Percentiles rank a stretch among this genome's conserved stretches.
Conservation (phyloP, 768 basidiomycete species). For the Agrocybe praecox region DNA sequence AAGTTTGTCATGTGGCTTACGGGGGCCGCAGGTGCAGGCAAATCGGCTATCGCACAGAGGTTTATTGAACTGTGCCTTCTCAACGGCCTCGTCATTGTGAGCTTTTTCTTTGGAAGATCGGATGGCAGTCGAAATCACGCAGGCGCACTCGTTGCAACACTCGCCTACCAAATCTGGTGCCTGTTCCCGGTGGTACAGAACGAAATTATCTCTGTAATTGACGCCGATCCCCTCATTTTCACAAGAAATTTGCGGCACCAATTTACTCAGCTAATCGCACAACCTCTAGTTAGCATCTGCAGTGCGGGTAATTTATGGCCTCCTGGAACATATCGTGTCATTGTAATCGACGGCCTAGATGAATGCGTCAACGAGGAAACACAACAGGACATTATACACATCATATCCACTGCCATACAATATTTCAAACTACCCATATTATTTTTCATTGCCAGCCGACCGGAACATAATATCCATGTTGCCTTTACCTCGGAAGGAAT, state of each 20-base stretch:
- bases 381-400: neutral
- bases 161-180: constrained; percentile 30
- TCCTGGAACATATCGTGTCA: neutral
- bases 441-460: constrained; percentile 14
- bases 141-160: constrained; percentile 28
- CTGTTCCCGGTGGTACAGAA: neutral
- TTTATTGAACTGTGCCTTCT: constrained; percentile 11
- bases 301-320: too few relatives aligned
- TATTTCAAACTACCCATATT: neutral
- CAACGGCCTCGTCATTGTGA: constrained; percentile 23
- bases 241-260: neutral
- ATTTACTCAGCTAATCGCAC: neutral
- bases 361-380: constrained; percentile 15
- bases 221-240: constrained; percentile 6
- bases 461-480: constrained; percentile 3
- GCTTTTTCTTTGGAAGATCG: constrained; percentile 36
- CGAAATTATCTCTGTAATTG: constrained; percentile 6
- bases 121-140: constrained; percentile 23
- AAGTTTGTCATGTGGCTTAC: constrained; percentile 8
- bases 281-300: too few relatives aligned
- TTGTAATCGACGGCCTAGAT: constrained; percentile 22
- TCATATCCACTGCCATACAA: neutral
- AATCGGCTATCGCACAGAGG: constrained; percentile 9
- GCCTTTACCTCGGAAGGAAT: constrained; percentile 6
- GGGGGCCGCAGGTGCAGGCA: constrained; percentile 15